A percentile compares a stretch with the other conserved stretches of the same genome.
phyloP scores from a whole-genome alignment of 1,139 yeast species.

The Arxiozyma slooffiae region DNA sequence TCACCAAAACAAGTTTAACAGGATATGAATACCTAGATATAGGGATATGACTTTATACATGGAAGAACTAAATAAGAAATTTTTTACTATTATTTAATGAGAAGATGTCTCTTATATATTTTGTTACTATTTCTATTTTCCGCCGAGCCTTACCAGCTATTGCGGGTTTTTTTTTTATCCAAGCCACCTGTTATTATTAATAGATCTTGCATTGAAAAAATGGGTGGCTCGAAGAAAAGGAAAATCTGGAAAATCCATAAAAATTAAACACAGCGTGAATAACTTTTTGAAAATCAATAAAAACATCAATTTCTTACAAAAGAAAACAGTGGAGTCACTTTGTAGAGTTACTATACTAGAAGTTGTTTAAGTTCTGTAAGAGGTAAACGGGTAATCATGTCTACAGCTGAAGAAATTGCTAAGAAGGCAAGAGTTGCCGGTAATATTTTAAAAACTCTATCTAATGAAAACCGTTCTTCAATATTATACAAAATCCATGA shows the following conservation, averaged over 20 bases:
- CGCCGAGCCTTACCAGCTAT: too few species aligned
- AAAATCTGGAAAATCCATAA: background rate
- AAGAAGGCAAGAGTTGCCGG: conserved; percentile 70
- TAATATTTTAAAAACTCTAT: conserved; percentile 63
- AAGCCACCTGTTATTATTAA: background rate
- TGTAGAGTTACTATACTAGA: background rate
- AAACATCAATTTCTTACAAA: background rate
- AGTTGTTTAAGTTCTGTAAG: background rate
- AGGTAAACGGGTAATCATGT: conserved; percentile 11
- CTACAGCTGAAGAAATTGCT: conserved; percentile 66
- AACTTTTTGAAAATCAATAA: background rate
- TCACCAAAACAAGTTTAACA: background rate
- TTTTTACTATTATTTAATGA: too few species aligned
- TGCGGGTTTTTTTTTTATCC: too few species aligned
- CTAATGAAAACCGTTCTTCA: conserved; percentile 59
- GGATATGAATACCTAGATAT: too few species aligned
- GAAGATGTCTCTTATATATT: background rate
- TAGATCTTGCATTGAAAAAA: background rate
- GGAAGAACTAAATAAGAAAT: too few species aligned
- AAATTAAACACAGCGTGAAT: background rate
- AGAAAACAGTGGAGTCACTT: background rate
- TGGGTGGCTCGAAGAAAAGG: background rate
- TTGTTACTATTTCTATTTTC: too few species aligned
- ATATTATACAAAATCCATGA: conserved; percentile 69
- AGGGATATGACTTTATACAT: too few species aligned